Base-by-base conservation (phyloP, 768 basidiomycete genomes). In the Lentinula sp. region DNA sequence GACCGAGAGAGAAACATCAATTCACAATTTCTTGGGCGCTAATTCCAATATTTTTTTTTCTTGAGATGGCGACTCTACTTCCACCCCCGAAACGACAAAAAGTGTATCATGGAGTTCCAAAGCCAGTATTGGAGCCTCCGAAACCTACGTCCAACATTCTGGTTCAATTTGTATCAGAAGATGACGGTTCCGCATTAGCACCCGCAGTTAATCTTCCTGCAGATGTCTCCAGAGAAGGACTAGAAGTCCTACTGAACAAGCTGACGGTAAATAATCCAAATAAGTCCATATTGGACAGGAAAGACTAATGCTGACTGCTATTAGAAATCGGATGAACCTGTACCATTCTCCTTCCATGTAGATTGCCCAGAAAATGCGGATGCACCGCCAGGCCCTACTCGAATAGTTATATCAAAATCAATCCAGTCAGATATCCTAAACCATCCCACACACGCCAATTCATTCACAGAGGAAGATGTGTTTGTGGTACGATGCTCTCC, bases 291-390 rank as follows among this genome's bases (percentile, higher is more conserved):
- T 50, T 56, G 62, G 65, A 53, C 37, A 8, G 2, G 8, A 39
- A 35, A 39, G 60, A 39, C 66, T 34, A 42, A 61, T 46, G 66
- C 63, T 48, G 4, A 28, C 46, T 48, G 18, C 2, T 48, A 15
- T 31, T 8, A 60, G 59, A 60, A 60, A 51, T 50, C 59, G 7
- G 93, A 94, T 66, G 95, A 97, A 65, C 93, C 94, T 49, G 85
- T 94, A 16, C 95, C 96, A 5, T 98, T 94, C 70, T 79, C 89
- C 39, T 97, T 98, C 74, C 89, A 96, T 74, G 86, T 98, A 11
- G 76, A 82, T 15, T 72, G 94, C 15, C 89, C 91, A 2, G 82
- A 83, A 31, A 75, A 82, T 56, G 76, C 21, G 10, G 50, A 51
- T 42, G 59, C 59, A 50, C 79, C 56, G 76, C 77, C 46, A 49